Conservation (phyloP, 805 yeast species). For the Blastobotrys americana region DNA sequence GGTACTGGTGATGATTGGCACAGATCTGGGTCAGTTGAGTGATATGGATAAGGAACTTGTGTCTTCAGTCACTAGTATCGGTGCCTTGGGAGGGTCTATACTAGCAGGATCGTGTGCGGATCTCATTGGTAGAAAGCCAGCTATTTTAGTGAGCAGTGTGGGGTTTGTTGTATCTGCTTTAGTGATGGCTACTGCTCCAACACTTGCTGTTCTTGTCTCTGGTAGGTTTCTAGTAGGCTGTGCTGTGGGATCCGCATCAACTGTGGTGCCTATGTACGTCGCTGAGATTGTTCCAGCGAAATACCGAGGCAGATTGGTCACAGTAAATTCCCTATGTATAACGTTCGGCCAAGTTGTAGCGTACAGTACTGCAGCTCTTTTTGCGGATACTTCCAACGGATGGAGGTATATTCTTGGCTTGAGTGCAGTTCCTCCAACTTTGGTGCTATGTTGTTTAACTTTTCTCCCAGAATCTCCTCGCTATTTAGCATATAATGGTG, state of each 20-base stretch:
- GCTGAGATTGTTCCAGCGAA: constrained; percentile 37
- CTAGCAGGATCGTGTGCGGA: constrained; percentile 14
- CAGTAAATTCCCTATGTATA: constrained; percentile 3
- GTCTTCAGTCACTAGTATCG: constrained; percentile 14
- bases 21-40: constrained; percentile 11
- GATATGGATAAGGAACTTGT: constrained; percentile 19
- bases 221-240: constrained; percentile 47
- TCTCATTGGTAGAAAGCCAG: constrained; percentile 12
- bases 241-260: constrained; percentile 47
- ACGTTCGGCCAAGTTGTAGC: constrained; percentile 6
- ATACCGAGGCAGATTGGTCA: constrained; percentile 24
- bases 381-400: constrained; percentile 63
- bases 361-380: constrained; percentile 38
- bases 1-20: constrained; percentile 16
- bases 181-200: constrained; percentile 1
- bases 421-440: constrained; percentile 79
- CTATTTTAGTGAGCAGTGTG: constrained; percentile 14
- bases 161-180: constrained; percentile 13
- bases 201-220: constrained; percentile 31
- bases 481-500: constrained; percentile 66
- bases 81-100: constrained; percentile 19
- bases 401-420: constrained; percentile 92
- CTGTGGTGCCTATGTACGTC: constrained; percentile 45
- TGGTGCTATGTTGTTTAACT: constrained; percentile 66
- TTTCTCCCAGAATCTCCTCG: constrained; percentile 96